Percentiles rank a stretch among this genome's conserved stretches.
Conservation (phyloP, 2,329 filamentous ascomycete genomes). For the Hypoxylon sp. region DNA sequence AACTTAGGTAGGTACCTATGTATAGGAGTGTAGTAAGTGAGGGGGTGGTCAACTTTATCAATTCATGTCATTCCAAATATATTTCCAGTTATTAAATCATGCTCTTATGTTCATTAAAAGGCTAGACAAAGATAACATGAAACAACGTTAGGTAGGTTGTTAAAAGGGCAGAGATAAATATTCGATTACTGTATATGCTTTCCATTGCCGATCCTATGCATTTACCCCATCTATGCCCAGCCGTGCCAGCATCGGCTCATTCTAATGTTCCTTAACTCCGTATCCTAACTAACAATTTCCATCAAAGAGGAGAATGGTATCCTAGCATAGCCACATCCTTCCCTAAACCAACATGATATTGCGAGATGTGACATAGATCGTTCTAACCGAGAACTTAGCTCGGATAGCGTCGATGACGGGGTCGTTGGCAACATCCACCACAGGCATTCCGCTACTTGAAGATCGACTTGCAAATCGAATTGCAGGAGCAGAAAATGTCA, state of each 20-base stretch:
- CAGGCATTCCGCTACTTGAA: slow-evolving; percentile 47
- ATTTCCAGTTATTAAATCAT: not conserved
- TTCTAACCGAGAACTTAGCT: slow-evolving; percentile 44
- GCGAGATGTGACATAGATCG: slow-evolving; percentile 48
- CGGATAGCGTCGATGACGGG: slow-evolving; percentile 45
- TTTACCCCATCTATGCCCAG: slow-evolving; percentile 5
- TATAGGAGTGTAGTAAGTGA: not conserved
- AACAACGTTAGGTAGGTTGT: too few species aligned
- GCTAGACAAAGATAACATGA: not conserved
- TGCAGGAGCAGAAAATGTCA: slow-evolving; percentile 48
- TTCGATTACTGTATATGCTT: slow-evolving; percentile 25
- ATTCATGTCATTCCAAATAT: not conserved
- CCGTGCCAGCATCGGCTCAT: slow-evolving; percentile 26
- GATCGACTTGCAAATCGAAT: slow-evolving; percentile 49
- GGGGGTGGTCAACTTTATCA: not conserved
- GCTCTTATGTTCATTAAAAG: not conserved
- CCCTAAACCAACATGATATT: slow-evolving; percentile 49
- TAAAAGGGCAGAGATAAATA: not conserved
- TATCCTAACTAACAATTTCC: not conserved
- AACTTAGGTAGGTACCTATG: not conserved
- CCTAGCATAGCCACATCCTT: not conserved
- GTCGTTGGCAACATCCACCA: slow-evolving; percentile 46
- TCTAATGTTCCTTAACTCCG: slow-evolving; percentile 11
- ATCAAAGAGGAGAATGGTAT: not conserved
- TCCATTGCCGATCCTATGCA: slow-evolving; percentile 17